phyloP scores from a whole-genome alignment of 768 basidiomycete species.

The Auricularia sp. region DNA sequence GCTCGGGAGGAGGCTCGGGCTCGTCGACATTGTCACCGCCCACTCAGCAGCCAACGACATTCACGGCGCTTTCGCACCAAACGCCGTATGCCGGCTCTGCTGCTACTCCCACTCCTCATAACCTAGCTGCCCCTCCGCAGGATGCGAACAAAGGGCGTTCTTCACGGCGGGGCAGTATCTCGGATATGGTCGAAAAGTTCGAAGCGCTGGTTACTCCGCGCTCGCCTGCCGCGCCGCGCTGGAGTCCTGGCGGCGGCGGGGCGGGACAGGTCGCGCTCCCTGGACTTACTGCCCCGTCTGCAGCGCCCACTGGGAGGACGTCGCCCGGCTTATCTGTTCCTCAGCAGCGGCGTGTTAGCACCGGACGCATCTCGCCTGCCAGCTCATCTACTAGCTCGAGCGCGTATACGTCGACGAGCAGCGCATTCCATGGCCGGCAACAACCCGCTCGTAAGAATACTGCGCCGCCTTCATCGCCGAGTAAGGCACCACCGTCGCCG shows the following conservation, averaged over 20 bases:
- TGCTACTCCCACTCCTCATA: background rate
- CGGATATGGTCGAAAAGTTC: constrained; percentile 77
- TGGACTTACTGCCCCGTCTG: background rate
- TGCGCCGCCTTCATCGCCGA: background rate
- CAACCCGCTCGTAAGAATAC: background rate
- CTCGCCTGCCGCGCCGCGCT: constrained; percentile 20
- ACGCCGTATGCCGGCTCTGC: background rate
- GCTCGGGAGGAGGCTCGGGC: background rate
- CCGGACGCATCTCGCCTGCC: constrained; percentile 1
- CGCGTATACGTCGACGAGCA: background rate
- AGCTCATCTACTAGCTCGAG: background rate
- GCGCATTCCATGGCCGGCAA: background rate
- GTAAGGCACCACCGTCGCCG: background rate
- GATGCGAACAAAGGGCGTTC: constrained; percentile 31
- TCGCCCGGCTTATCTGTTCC: background rate
- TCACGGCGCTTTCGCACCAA: background rate
- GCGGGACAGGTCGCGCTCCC: background rate
- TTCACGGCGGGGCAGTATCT: constrained; percentile 63
- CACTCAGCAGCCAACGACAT: background rate
- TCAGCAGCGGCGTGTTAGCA: background rate
- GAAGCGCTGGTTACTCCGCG: constrained; percentile 47
- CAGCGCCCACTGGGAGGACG: background rate
- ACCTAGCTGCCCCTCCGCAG: constrained; percentile 34
- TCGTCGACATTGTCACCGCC: background rate
- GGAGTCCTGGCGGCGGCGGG: background rate